Conservation (phyloP, 2,329 filamentous ascomycete genomes). For the Nigrospora osmanthi region DNA sequence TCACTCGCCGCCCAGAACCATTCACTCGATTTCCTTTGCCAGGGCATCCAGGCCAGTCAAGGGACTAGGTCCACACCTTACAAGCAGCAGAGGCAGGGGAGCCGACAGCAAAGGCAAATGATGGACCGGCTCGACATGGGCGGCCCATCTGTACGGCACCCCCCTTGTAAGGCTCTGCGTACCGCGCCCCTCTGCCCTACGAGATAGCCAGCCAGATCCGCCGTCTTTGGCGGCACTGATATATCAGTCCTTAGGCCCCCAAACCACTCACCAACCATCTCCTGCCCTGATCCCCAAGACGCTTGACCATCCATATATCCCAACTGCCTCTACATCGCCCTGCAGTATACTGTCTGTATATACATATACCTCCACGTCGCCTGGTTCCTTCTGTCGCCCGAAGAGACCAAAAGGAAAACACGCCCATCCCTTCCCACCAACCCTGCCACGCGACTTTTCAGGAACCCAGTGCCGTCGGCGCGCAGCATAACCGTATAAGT, state of each 20-base stretch:
- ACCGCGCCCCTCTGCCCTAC: slow-evolving; percentile 5
- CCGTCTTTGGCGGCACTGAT: slow-evolving; percentile 4
- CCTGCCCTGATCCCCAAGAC: slow-evolving; percentile 13
- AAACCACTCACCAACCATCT: slow-evolving; percentile 10
- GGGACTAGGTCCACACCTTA: neutral
- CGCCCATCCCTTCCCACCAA: neutral
- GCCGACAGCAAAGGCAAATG: neutral
- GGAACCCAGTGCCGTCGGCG: no score
- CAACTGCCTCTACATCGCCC: no score
- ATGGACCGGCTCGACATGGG: neutral
- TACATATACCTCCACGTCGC: neutral
- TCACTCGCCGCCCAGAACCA: neutral
- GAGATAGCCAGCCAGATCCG: slow-evolving; percentile 4
- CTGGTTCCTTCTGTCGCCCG: neutral
- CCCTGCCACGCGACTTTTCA: no score
- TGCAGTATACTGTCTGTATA: neutral
- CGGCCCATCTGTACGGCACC: slow-evolving; percentile 1
- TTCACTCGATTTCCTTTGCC: neutral
- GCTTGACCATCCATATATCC: slow-evolving; percentile 1
- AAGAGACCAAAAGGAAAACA: neutral
- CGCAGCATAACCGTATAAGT: slow-evolving; percentile 3
- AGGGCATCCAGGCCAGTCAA: slow-evolving; percentile 2
- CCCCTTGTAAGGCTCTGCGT: slow-evolving; percentile 4
- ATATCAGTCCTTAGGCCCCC: slow-evolving; percentile 16
- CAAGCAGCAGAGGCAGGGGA: neutral